A percentile compares a stretch with the other conserved stretches of the same genome.
phyloP scores from a whole-genome alignment of 352 stramenopile genomes.

The Plasmopara viticola region DNA sequence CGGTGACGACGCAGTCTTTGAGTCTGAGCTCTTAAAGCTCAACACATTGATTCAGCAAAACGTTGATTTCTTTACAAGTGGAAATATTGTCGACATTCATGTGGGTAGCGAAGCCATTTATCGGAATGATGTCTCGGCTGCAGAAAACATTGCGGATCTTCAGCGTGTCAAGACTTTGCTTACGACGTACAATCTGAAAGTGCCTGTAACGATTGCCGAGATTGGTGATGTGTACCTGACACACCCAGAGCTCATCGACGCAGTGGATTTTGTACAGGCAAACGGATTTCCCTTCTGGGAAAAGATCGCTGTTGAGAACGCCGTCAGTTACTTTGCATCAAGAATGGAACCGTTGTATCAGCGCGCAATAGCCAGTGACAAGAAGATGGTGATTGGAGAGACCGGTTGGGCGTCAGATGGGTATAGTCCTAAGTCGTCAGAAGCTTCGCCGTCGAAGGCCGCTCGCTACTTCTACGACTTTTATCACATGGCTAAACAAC shows the following conservation, averaged over 20 bases:
- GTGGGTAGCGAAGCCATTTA: conserved; percentile 69
- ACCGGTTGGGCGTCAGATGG: conserved; percentile 58
- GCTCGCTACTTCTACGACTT: conserved; percentile 59
- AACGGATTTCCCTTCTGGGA: conserved; percentile 78
- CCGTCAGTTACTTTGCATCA: conserved; percentile 32
- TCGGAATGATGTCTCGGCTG: conserved; percentile 45
- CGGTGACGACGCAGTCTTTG: conserved; percentile 26
- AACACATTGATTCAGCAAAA: conserved; percentile 27
- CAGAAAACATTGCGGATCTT: conserved; percentile 35
- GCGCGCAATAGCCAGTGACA: conserved; percentile 22
- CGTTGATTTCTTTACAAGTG: conserved; percentile 14
- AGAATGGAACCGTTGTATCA: conserved; percentile 38
- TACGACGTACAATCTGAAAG: conserved; percentile 10
- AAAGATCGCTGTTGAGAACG: conserved; percentile 26
- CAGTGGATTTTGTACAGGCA: conserved; percentile 47
- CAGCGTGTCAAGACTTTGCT: conserved; percentile 35
- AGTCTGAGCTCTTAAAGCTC: conserved; percentile 34
- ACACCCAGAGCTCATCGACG: conserved; percentile 37
- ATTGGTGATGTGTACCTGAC: conserved; percentile 57
- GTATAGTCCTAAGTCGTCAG: conserved; percentile 26
- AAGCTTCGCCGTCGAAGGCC: conserved; percentile 36
- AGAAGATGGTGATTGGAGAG: conserved; percentile 57
- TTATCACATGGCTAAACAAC: conserved; percentile 26
- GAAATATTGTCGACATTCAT: conserved; percentile 44
- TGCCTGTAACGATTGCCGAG: conserved; percentile 59